Base-by-base conservation (phyloP, 2,329 filamentous ascomycete species). In the Neonectria punicea region DNA sequence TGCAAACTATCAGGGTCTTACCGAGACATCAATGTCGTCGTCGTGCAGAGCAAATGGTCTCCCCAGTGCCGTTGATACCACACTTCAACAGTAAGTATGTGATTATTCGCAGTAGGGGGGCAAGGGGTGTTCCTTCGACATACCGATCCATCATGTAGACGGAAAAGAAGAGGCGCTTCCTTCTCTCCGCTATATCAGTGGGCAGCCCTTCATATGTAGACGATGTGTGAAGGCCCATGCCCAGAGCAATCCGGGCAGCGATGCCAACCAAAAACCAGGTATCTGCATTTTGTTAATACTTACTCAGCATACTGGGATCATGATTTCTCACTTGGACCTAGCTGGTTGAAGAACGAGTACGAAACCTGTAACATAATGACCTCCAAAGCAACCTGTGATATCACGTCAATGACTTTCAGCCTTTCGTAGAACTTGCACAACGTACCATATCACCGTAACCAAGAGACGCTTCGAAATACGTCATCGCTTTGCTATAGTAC, bases 81-180 rank as follows among this genome's bases (percentile, higher is more conserved):
- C 77, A 1, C 81, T 80, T 43, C 8, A 22, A 39, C 30, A 20
- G 4, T 43, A 2, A 49, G 16, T 9, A 41, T n/a, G 10, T 34
- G 30, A n/a, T 7, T 30, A 5, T 20, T 49, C 41, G 11, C 28
- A 9, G n/a, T 14, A 39, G 4, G 2, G 34, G 28, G 6, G 1
- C 51, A 13, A 8, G 9, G 3, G 16, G 1, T 5, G 20, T 18
- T 28, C n/a, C n/a, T 47, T 2, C 11, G 14, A 54, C 67, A 58
- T 66, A 77, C 77, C 78, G 79, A 70, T 84, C 82, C 82, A 84
- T 84, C 82, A 84, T 84, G 53, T 84, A 84, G 5, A 84, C 73
- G 1, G 80, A 83, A 46, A 81, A 83, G 69, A 84, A 84, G 1
- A 84, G 66, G 2, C 82, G 76, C 53, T 83, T 84, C 7, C 80